These are phyloP conservation scores for Penicillium sp. DNA, from an alignment of 2,329 filamentous ascomycete genomes.

Conservation along the genomic window DNA sequence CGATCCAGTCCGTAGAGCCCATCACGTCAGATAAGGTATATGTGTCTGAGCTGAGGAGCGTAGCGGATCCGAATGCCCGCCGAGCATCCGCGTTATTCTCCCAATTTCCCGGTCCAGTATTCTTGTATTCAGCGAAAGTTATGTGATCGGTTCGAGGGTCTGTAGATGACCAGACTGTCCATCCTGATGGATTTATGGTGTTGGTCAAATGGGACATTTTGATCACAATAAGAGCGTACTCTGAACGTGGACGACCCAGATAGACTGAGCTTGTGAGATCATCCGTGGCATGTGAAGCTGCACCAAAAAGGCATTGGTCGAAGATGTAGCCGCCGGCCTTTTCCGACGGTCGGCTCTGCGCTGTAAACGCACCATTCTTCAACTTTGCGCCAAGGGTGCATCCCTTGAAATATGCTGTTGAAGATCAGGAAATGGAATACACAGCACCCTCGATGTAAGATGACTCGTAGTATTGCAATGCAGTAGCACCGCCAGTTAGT, in stretches of 20 bases:
- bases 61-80: slow-evolving; percentile 34
- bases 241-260: slow-evolving; percentile 16
- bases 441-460: slow-evolving; percentile 50
- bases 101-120: slow-evolving; percentile 18
- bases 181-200: slow-evolving; percentile 17
- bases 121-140: slow-evolving; percentile 20
- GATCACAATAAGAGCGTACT: slow-evolving; percentile 17
- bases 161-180: slow-evolving; percentile 30
- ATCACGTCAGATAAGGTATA: slow-evolving; percentile 35
- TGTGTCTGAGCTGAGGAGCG: slow-evolving; percentile 36
- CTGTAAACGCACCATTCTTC: slow-evolving; percentile 20
- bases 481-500: slow-evolving; percentile 40
- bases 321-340: slow-evolving; percentile 23
- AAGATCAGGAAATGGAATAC: slow-evolving; percentile 47
- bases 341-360: slow-evolving; percentile 17
- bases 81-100: slow-evolving; percentile 28
- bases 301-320: slow-evolving; percentile 29
- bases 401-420: slow-evolving; percentile 30
- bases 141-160: slow-evolving; percentile 18
- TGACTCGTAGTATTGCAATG: slow-evolving; percentile 50
- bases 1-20: slow-evolving; percentile 40
- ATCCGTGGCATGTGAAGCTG: slow-evolving; percentile 19
- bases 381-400: slow-evolving; percentile 30
- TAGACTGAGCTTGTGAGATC: slow-evolving; percentile 15
- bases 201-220: slow-evolving; percentile 16